phyloP scores from a whole-genome alignment of 2,329 filamentous ascomycete genomes.

The Aspergillus ochraceoroseus region DNA sequence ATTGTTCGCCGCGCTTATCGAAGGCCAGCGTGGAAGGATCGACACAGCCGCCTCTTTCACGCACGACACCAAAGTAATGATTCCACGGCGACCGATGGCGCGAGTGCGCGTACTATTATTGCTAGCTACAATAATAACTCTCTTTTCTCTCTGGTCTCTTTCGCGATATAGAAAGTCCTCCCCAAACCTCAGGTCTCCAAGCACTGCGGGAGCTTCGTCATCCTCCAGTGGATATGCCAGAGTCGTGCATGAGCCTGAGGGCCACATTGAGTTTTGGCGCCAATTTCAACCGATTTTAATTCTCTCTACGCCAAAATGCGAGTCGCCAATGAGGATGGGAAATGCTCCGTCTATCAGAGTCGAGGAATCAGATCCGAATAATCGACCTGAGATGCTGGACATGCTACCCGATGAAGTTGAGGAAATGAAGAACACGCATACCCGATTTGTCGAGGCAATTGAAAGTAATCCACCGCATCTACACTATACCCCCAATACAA shows the following conservation, averaged over 20 bases:
- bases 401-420: slow-evolving; percentile 29
- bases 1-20: background rate
- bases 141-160: slow-evolving; percentile 19
- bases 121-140: slow-evolving; percentile 15
- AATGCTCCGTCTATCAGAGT: slow-evolving; percentile 28
- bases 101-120: slow-evolving; percentile 21
- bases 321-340: slow-evolving; percentile 27
- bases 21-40: background rate
- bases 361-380: slow-evolving; percentile 25
- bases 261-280: slow-evolving; percentile 34
- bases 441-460: slow-evolving; percentile 33
- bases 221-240: background rate
- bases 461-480: slow-evolving; percentile 28
- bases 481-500: slow-evolving; percentile 32
- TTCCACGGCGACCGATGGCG: slow-evolving; percentile 16
- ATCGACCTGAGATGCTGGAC: slow-evolving; percentile 31
- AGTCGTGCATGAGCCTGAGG: slow-evolving; percentile 8
- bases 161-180: slow-evolving; percentile 13
- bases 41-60: no score
- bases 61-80: slow-evolving; percentile 17
- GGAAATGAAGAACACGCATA: slow-evolving; percentile 34
- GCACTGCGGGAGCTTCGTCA: background rate
- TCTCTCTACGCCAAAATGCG: slow-evolving; percentile 29
- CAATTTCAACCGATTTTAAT: slow-evolving; percentile 33
- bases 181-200: background rate